Conservation (phyloP, 192 early-diverging fungal genomes). For the Rhizophagus sp. region DNA sequence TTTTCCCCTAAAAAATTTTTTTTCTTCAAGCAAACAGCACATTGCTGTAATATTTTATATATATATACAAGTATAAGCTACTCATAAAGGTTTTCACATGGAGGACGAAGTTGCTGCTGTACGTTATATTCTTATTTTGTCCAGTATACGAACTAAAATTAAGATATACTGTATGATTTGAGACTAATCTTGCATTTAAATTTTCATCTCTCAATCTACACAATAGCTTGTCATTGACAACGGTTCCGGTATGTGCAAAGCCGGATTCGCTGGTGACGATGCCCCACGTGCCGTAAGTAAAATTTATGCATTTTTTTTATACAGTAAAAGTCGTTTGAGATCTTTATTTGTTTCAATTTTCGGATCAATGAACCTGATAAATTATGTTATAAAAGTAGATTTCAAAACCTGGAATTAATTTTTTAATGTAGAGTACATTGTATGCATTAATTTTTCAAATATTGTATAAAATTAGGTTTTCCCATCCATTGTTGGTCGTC, state of each 20-base stretch:
- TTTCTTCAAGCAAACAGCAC: background rate
- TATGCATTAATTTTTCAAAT: background rate
- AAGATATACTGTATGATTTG: background rate
- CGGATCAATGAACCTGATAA: background rate
- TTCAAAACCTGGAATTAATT: too few relatives aligned
- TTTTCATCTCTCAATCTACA: background rate
- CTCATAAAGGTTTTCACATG: constrained; percentile 40
- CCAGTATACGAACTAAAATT: background rate
- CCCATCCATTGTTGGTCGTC: constrained; percentile 84
- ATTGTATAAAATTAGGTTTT: constrained; percentile 35
- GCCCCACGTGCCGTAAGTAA: constrained; percentile 79
- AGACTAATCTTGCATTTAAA: constrained; percentile 8
- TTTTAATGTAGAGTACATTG: background rate
- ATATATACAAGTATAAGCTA: background rate
- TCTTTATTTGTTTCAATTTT: too few relatives aligned
- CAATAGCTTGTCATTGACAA: constrained; percentile 85
- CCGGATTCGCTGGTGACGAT: constrained; percentile 91
- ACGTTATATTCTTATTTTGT: constrained; percentile 39
- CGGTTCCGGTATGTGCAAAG: constrained; percentile 95
- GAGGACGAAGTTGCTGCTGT: constrained; percentile 86
- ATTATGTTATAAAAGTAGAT: background rate
- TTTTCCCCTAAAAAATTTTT: constrained; percentile 5
- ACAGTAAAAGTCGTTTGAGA: too few relatives aligned
- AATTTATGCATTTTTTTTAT: background rate
- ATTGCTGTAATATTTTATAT: background rate